These are phyloP conservation scores for Punctularia strigosozonata DNA, from an alignment of 768 basidiomycete genomes.

Conservation along the genomic window DNA sequence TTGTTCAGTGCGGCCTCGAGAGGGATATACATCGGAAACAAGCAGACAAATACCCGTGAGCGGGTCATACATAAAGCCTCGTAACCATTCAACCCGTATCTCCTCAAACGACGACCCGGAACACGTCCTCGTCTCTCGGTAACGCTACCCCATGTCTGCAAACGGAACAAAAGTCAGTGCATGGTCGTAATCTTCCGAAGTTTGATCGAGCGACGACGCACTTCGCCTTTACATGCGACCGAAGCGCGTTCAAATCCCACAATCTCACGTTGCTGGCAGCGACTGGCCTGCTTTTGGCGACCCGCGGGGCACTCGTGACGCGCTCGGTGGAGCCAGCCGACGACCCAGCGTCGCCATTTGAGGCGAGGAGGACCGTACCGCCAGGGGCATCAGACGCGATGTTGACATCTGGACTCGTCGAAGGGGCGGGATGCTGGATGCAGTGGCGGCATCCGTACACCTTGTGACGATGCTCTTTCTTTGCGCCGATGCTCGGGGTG, in stretches of 20 bases:
- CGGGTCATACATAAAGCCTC: no score
- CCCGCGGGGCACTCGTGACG: no score
- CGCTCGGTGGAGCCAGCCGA: no score
- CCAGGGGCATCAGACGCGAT: no score
- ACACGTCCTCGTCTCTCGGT: conserved; percentile 46
- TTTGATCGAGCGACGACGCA: conserved; percentile 17
- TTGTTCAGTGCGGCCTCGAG: no score
- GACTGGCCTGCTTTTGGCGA: background rate
- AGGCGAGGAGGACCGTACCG: no score
- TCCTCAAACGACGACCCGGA: conserved; percentile 9
- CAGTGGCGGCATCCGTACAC: conserved; percentile 49
- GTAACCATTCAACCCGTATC: no score
- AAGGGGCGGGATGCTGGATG: conserved; percentile 3
- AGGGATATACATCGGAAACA: no score
- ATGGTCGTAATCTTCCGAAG: background rate
- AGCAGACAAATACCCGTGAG: no score
- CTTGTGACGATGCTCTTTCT: conserved; percentile 23
- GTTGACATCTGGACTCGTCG: conserved; percentile 1
- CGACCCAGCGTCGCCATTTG: no score
- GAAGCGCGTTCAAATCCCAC: conserved; percentile 43
- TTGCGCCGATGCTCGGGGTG: conserved; percentile 13
- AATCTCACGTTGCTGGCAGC: conserved; percentile 10
- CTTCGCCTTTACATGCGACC: conserved; percentile 55
- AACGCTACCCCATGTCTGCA: conserved; percentile 36
- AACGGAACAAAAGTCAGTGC: background rate